Evolutionary conservation across 2,329 filamentous ascomycete species (phyloP), one percentile per base, ranked within the genome.

Genomic region (Sporothrix brunneoviolacea): DNA sequence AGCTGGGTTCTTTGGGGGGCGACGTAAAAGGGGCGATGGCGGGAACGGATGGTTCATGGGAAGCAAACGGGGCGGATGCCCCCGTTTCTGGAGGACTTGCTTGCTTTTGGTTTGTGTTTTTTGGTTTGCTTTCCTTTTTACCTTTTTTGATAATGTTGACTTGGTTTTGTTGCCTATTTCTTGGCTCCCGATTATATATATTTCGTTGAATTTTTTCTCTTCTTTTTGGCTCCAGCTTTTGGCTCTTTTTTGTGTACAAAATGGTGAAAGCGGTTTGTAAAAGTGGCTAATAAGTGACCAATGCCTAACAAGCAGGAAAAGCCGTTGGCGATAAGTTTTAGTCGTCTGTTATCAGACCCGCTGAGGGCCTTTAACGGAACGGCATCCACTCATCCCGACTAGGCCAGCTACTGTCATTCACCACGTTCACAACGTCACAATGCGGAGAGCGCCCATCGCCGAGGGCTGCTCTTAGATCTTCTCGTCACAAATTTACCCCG

Each of bases 281-380:
- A n/a, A 45, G 32, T 21, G 32, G 30, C 21, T 36, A 21, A 15
- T 21, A 37, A 27, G n/a, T 18, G 22, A 38, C n/a, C n/a, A n/a
- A n/a, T n/a, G n/a, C n/a, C n/a, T n/a, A n/a, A n/a, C n/a, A n/a
- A n/a, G n/a, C n/a, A n/a, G n/a, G n/a, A n/a, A n/a, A 46, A 46
- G n/a, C 43, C 43, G 41, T 44, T 35, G 30, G 30, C 32, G 42
- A 35, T 35, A 39, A 22, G 19, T n/a, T 35, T 35, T 44, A 44
- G 30, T 35, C 21, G n/a, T 8, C 30, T n/a, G n/a, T 45, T 45
- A 39, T 38, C 33, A 47, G 16, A 32, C 33, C 44, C 44, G 44
- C 44, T 12, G 16, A 47, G 15, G 19, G 24, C 22, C 21, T 8
- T 47, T 30, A 37, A n/a, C n/a, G n/a, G n/a, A n/a, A n/a, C n/a